Conservation (phyloP, 116 monocot species). For the Trichopus zeylanicus region DNA sequence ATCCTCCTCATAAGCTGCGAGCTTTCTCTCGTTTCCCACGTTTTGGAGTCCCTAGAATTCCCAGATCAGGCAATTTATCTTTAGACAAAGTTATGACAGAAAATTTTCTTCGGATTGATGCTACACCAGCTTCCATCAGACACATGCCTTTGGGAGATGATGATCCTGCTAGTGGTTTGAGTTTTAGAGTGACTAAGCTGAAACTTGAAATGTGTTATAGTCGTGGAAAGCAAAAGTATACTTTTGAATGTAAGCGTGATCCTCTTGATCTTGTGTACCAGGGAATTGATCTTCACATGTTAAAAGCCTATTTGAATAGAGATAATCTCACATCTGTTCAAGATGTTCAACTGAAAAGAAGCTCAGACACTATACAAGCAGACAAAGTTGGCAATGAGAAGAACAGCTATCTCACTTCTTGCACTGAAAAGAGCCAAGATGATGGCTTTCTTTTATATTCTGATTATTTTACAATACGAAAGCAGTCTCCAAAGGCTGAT, state of each 20-base stretch:
- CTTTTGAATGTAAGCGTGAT: constrained; percentile 88
- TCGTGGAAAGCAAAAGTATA: constrained; percentile 89
- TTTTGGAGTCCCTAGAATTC: constrained; percentile 71
- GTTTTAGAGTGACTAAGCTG: constrained; percentile 77
- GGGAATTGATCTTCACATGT: constrained; percentile 77
- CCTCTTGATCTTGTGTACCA: constrained; percentile 97
- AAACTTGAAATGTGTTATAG: constrained; percentile 91
- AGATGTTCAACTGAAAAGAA: constrained; percentile 32
- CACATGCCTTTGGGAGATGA: constrained; percentile 88
- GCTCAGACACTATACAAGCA: constrained; percentile 11
- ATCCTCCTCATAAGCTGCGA: constrained; percentile 89
- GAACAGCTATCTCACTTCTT: constrained; percentile 17
- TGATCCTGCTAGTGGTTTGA: constrained; percentile 91
- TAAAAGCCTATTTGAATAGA: constrained; percentile 61
- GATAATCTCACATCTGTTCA: constrained; percentile 28
- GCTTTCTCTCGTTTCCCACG: constrained; percentile 97
- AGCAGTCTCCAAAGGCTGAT: constrained; percentile 92
- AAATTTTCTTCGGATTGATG: constrained; percentile 80
- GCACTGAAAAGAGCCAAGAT: constrained; percentile 52
- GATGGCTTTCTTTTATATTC: constrained; percentile 89
- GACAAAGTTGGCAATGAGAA: constrained; percentile 34
- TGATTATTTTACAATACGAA: constrained; percentile 95
- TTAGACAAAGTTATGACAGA: constrained; percentile 97
- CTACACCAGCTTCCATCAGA: constrained; percentile 78
- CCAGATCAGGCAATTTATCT: constrained; percentile 91